Percentiles rank a stretch among this genome's conserved stretches.
phyloP scores from a whole-genome alignment of 164 flowering plant genomes.

The Dillenia turbinata region DNA sequence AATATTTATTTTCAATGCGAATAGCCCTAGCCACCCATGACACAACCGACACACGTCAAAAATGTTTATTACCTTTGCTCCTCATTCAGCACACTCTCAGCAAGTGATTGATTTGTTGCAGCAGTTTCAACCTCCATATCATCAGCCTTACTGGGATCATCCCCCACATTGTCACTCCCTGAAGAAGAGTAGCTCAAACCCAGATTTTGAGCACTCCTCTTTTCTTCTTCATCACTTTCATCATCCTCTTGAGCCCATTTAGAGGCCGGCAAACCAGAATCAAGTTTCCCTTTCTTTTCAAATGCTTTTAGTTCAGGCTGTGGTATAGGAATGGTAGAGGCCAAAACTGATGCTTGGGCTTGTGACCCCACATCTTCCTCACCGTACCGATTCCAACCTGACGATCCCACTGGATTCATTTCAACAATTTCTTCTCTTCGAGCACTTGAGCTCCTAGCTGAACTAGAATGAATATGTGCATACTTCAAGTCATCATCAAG shows the following conservation, averaged over 20 bases:
- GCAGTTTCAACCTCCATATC: conserved; percentile 48
- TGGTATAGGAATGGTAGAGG: conserved; percentile 43
- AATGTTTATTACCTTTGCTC: conserved; percentile 61
- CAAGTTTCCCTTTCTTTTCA: conserved; percentile 50
- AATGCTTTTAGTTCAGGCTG: conserved; percentile 64
- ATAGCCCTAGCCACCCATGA: too few species aligned
- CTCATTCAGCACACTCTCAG: conserved; percentile 70
- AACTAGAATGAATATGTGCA: conserved; percentile 44
- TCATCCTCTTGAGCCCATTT: conserved; percentile 97
- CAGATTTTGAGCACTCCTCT: conserved; percentile 43
- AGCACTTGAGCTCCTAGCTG: conserved; percentile 39
- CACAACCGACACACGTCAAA: too few species aligned
- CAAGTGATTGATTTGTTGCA: conserved; percentile 36
- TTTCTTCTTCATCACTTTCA: conserved; percentile 81
- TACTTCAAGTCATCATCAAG: conserved; percentile 68
- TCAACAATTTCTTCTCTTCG: conserved; percentile 34
- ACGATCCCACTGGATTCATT: conserved; percentile 33
- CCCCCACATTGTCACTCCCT: conserved; percentile 84
- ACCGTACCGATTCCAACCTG: conserved; percentile 51
- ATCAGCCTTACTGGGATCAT: conserved; percentile 40
- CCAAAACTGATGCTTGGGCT: conserved; percentile 29
- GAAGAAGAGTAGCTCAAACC: conserved; percentile 93
- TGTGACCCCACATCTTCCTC: conserved; percentile 42
- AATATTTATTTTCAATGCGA: too few species aligned
- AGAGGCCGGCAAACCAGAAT: conserved; percentile 68